A percentile compares a stretch with the other conserved stretches of the same genome.
Evolutionary conservation across 805 yeast genomes (phyloP).

Genomic region (Saccharomycopsis sp.): DNA sequence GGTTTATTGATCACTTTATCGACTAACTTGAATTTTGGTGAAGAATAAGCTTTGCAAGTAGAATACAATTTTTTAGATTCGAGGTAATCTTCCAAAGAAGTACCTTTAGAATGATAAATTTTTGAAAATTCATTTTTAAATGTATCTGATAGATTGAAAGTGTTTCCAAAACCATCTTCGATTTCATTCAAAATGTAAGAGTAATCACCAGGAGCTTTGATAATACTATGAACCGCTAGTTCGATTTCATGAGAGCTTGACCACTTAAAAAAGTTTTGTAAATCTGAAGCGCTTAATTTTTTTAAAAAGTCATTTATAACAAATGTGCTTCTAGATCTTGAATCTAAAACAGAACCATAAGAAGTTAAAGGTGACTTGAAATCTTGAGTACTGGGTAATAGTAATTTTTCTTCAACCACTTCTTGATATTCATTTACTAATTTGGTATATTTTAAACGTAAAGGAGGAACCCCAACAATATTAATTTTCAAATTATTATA

Average conservation of each 20-base stretch:
- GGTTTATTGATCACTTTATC: conserved; percentile 23
- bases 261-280: conserved; percentile 22
- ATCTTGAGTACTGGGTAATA: conserved; percentile 35
- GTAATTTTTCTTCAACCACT: conserved; percentile 30
- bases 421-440: conserved; percentile 28
- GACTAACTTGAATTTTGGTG: conserved; percentile 40
- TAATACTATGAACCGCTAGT: conserved; percentile 29
- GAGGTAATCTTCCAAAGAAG: conserved; percentile 10
- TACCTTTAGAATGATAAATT: conserved; percentile 1
- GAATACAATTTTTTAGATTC: conserved; percentile 4
- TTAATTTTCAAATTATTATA: conserved; percentile 41
- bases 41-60: conserved; percentile 39
- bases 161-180: conserved; percentile 59
- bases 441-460: conserved; percentile 47
- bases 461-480: conserved; percentile 71
- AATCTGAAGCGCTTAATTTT: conserved; percentile 9
- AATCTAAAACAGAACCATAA: conserved; percentile 14
- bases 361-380: conserved; percentile 41
- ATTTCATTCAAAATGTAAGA: conserved; percentile 46
- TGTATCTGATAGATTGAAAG: conserved; percentile 31
- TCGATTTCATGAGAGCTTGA: conserved; percentile 33
- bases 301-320: conserved; percentile 5
- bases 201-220: conserved; percentile 38
- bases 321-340: conserved; percentile 1
- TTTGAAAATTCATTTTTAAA: conserved; percentile 24